These are phyloP conservation scores for Hydnomerulius pinastri DNA, from an alignment of 768 basidiomycete species.

Conservation along the genomic window DNA sequence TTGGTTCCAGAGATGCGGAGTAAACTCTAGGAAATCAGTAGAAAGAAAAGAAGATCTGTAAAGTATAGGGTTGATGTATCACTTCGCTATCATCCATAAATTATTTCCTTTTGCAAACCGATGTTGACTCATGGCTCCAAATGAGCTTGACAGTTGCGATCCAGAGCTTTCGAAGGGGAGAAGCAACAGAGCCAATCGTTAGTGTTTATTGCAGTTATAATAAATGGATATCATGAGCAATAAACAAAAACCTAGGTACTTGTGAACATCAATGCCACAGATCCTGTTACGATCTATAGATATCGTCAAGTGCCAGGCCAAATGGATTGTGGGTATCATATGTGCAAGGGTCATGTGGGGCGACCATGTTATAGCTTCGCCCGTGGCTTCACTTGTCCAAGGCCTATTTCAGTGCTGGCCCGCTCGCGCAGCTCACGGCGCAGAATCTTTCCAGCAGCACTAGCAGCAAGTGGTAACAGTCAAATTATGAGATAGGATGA, in stretches of 20 bases:
- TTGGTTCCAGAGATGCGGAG: slow-evolving; percentile 56
- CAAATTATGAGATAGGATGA: background rate
- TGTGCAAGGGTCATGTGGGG: too few species aligned
- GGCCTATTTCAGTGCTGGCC: slow-evolving; percentile 54
- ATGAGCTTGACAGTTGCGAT: background rate
- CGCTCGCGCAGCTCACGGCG: slow-evolving; percentile 72
- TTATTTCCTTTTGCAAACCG: background rate
- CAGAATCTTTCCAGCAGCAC: slow-evolving; percentile 87
- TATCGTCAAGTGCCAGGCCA: too few species aligned
- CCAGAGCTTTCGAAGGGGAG: too few species aligned
- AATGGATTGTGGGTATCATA: background rate
- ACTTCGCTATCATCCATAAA: background rate
- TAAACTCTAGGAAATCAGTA: slow-evolving; percentile 15
- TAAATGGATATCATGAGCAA: background rate
- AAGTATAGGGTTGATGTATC: background rate
- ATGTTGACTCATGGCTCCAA: background rate
- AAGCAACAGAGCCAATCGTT: too few species aligned
- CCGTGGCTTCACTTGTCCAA: slow-evolving; percentile 21
- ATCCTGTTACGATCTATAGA: too few species aligned
- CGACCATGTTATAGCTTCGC: slow-evolving; percentile 16
- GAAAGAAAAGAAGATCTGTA: background rate
- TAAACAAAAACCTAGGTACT: too few species aligned
- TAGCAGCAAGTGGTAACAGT: slow-evolving; percentile 28
- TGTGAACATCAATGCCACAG: too few species aligned
- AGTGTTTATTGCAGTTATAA: too few species aligned